These are phyloP conservation scores for Metarhizium brunneum DNA, from an alignment of 2,329 filamentous ascomycete genomes.

Conservation along the genomic window DNA sequence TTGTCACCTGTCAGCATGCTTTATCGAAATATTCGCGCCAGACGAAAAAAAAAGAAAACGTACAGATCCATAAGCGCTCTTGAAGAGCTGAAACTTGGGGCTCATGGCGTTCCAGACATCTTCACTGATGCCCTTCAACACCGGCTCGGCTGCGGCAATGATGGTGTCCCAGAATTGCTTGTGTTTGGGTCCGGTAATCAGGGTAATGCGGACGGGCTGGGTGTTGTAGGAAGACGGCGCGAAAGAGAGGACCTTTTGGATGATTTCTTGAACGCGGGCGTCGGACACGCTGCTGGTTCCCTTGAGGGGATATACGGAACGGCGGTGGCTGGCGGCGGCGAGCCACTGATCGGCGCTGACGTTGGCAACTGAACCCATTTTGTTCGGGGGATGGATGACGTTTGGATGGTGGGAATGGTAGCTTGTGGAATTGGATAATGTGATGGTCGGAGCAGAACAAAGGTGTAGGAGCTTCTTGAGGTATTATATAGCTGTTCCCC, in stretches of 20 bases:
- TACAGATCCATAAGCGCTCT: slow-evolving; percentile 16
- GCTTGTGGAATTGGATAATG: too few relatives aligned
- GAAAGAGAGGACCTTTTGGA: slow-evolving; percentile 53
- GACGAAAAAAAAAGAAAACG: slow-evolving; percentile 14
- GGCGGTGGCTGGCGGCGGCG: slow-evolving; percentile 52
- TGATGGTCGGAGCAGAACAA: too few relatives aligned
- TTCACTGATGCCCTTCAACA: slow-evolving; percentile 27
- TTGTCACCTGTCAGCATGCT: slow-evolving; percentile 60
- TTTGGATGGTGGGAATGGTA: too few relatives aligned
- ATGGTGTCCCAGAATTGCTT: slow-evolving; percentile 74
- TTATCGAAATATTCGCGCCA: slow-evolving; percentile 20
- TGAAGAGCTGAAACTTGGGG: slow-evolving; percentile 10
- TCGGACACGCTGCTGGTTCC: slow-evolving; percentile 46
- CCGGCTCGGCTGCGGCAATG: slow-evolving; percentile 37
- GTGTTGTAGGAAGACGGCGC: slow-evolving; percentile 82
- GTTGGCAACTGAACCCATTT: not conserved
- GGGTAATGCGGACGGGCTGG: slow-evolving; percentile 68
- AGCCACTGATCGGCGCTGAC: slow-evolving; percentile 16
- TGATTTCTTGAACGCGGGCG: slow-evolving; percentile 54
- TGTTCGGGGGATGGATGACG: not conserved
- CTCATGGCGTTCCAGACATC: slow-evolving; percentile 12
- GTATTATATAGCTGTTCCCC: too few relatives aligned
- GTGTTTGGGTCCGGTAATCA: slow-evolving; percentile 75
- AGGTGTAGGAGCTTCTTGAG: too few relatives aligned
- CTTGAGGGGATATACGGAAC: slow-evolving; percentile 59